phyloP scores from a whole-genome alignment of 2,329 filamentous ascomycete genomes.

The Lecanicillium sp. region DNA sequence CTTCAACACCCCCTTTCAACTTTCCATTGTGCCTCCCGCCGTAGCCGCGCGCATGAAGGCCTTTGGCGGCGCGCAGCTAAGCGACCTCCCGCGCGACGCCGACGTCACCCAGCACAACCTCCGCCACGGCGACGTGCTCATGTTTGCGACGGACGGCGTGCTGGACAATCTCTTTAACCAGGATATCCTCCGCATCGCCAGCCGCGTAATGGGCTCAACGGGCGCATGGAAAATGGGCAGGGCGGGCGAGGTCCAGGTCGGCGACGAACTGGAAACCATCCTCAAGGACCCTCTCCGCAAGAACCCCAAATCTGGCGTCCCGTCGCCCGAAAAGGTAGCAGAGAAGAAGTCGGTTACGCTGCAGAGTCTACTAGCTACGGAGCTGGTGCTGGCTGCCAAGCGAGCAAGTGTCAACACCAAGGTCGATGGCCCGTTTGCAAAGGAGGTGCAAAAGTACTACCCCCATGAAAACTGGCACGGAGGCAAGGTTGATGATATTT shows the following conservation, averaged over 20 bases:
- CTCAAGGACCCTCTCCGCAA: constrained; percentile 14
- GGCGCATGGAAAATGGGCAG: constrained; percentile 65
- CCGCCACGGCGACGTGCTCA: constrained; percentile 84
- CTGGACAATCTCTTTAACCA: constrained; percentile 94
- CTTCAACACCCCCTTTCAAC: constrained; percentile 95
- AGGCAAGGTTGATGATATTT: constrained; percentile 94
- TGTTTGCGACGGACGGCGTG: constrained; percentile 90
- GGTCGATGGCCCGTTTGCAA: constrained; percentile 86
- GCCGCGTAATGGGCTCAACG: constrained; percentile 61
- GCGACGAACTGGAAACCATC: constrained; percentile 45
- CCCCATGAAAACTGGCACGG: constrained; percentile 82
- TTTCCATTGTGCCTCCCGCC: constrained; percentile 76
- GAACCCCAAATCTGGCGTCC: not conserved
- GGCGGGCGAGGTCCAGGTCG: constrained; percentile 53
- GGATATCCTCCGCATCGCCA: constrained; percentile 76
- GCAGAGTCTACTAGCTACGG: constrained; percentile 70
- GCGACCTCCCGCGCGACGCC: constrained; percentile 78
- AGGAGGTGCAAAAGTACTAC: constrained; percentile 82
- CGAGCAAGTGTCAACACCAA: constrained; percentile 72
- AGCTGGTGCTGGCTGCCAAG: constrained; percentile 77
- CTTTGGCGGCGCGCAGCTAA: constrained; percentile 74
- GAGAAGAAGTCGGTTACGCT: constrained; percentile 40
- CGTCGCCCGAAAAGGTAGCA: constrained; percentile 15
- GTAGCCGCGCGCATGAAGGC: constrained; percentile 72
- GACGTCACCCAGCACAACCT: constrained; percentile 68